Evolutionary conservation across 306 rosid species (phyloP).

Genomic region (Mimosa pudica): DNA sequence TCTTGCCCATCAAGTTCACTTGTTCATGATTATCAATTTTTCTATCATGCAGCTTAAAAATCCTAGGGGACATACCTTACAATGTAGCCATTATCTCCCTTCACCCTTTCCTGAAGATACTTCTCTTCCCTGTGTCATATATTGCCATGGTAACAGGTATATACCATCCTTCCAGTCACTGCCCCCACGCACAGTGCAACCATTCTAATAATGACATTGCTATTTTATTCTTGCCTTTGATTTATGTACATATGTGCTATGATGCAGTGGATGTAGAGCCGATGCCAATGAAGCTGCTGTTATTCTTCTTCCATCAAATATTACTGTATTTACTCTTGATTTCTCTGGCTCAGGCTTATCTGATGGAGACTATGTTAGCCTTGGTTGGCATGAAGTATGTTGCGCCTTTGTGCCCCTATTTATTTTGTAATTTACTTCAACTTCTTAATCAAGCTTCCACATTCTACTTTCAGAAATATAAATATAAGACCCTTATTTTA

Average conservation of each 20-base stretch:
- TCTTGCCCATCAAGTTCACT: slow-evolving; percentile 22
- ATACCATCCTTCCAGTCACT: slow-evolving; percentile 23
- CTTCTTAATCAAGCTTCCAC: slow-evolving; percentile 26
- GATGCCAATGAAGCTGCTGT: slow-evolving; percentile 98
- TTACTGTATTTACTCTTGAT: slow-evolving; percentile 96
- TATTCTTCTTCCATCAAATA: slow-evolving; percentile 89
- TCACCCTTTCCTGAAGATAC: slow-evolving; percentile 70
- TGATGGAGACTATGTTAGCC: slow-evolving; percentile 94
- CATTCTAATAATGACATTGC: slow-evolving; percentile 22
- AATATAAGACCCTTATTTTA: background rate
- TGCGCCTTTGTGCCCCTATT: slow-evolving; percentile 31
- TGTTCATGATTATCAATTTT: slow-evolving; percentile 33
- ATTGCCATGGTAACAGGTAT: slow-evolving; percentile 99
- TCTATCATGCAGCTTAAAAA: slow-evolving; percentile 77
- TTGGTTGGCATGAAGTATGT: slow-evolving; percentile 99
- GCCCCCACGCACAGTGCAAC: background rate
- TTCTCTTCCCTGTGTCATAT: slow-evolving; percentile 91
- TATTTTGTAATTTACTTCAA: slow-evolving; percentile 31
- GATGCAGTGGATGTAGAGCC: slow-evolving; percentile 96
- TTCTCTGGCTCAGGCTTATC: slow-evolving; percentile 98
- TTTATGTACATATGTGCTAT: slow-evolving; percentile 36
- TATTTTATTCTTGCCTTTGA: slow-evolving; percentile 18
- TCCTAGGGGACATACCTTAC: slow-evolving; percentile 76
- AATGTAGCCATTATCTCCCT: slow-evolving; percentile 92
- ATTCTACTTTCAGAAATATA: slow-evolving; percentile 28